Conservation (phyloP, 2,329 filamentous ascomycete genomes). For the Xylariaceae sp. region DNA sequence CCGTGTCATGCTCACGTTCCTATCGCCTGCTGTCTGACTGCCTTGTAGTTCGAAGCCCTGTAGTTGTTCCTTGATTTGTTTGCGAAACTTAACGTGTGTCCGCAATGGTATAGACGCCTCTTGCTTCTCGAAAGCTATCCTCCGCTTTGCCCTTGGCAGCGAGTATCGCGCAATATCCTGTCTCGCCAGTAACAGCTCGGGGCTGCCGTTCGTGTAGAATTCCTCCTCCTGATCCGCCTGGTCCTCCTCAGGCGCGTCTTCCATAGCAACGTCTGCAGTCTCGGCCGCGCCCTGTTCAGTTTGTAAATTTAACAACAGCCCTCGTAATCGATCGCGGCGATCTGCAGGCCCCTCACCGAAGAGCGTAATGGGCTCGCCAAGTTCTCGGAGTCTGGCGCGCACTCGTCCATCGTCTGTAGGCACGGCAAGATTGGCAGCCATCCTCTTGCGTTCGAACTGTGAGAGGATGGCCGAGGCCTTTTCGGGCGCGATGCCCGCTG, state of each 20-base stretch:
- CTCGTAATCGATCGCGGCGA: constrained; percentile 78
- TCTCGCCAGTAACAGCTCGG: constrained; percentile 69
- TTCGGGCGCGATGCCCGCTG: constrained; percentile 67
- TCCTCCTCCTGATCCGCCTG: constrained; percentile 80
- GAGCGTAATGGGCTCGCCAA: constrained; percentile 89
- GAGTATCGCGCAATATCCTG: constrained; percentile 79
- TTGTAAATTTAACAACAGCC: constrained; percentile 71
- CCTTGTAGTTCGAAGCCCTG: constrained; percentile 85
- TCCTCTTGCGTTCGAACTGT: constrained; percentile 87
- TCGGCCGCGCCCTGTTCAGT: constrained; percentile 55
- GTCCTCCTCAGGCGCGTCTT: constrained; percentile 57
- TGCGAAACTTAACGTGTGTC: constrained; percentile 89
- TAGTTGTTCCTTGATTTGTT: constrained; percentile 78
- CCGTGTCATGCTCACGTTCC: constrained; percentile 85
- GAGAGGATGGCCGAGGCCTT: constrained; percentile 80
- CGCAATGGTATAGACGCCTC: constrained; percentile 81
- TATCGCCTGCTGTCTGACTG: constrained; percentile 85
- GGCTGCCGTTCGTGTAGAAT: constrained; percentile 84
- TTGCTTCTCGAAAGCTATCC: constrained; percentile 70
- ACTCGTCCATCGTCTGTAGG: constrained; percentile 91
- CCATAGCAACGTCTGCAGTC: constrained; percentile 57
- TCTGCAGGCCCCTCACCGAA: constrained; percentile 89
- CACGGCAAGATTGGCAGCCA: constrained; percentile 83
- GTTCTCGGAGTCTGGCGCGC: constrained; percentile 71
- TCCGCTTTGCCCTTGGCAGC: constrained; percentile 72